Conservation (phyloP, 106 monocot genomes). For the Ottelia alismoides region DNA sequence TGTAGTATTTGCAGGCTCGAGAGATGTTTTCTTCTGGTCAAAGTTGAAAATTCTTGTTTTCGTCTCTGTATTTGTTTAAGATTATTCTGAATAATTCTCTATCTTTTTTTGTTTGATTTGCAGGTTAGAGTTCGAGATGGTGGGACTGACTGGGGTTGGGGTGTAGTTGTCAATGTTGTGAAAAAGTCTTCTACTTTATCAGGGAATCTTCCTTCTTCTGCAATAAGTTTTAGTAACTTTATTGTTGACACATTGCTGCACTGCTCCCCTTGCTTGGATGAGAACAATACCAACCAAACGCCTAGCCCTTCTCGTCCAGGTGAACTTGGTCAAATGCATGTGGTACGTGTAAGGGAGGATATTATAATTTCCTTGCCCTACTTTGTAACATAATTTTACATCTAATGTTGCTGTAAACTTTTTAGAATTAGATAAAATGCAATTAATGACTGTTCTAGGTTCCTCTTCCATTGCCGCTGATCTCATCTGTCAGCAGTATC, state of each 20-base stretch:
- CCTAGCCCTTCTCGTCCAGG: slow-evolving; percentile 84
- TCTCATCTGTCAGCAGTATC: slow-evolving; percentile 77
- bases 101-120: not conserved
- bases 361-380: too few relatives aligned
- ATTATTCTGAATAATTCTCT: not conserved
- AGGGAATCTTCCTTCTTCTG: slow-evolving; percentile 35
- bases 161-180: slow-evolving; percentile 96
- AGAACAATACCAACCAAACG: slow-evolving; percentile 63
- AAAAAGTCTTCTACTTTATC: slow-evolving; percentile 46
- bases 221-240: slow-evolving; percentile 38
- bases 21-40: slow-evolving; percentile 2
- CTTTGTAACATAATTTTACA: too few relatives aligned
- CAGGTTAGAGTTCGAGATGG: slow-evolving; percentile 96
- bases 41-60: not conserved
- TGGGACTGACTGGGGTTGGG: slow-evolving; percentile 98
- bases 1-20: too few relatives aligned
- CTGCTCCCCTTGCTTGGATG: slow-evolving; percentile 51
- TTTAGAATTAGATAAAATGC: too few relatives aligned
- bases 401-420: too few relatives aligned
- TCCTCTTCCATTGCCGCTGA: slow-evolving; percentile 78
- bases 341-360: too few relatives aligned
- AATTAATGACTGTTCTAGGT: slow-evolving; percentile 30
- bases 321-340: slow-evolving; percentile 98
- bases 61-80: too few relatives aligned
- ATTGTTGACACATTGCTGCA: slow-evolving; percentile 83